A percentile compares a stretch with the other conserved stretches of the same genome.
These are phyloP conservation scores for Penicillium digitatum DNA, from an alignment of 2,329 filamentous ascomycete genomes.

Conservation along the genomic window DNA sequence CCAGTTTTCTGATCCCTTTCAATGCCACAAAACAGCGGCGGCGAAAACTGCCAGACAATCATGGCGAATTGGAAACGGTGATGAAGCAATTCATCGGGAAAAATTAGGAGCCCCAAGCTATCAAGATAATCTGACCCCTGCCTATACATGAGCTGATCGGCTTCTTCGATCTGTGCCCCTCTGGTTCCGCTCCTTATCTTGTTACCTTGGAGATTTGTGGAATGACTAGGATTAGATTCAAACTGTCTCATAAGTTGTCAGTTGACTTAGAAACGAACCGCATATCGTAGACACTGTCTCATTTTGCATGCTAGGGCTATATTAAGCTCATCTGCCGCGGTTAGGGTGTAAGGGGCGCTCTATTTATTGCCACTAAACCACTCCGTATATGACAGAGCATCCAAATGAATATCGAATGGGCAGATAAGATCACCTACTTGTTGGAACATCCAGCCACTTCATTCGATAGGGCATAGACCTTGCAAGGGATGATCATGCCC, in stretches of 20 bases:
- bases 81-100: not conserved
- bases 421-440: not conserved
- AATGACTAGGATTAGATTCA: not conserved
- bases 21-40: not conserved
- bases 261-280: conserved; percentile 1
- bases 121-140: not conserved
- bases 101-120: not conserved
- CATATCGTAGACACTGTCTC: conserved; percentile 1
- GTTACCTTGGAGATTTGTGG: not conserved
- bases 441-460: not conserved
- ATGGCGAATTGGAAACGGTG: not conserved
- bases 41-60: not conserved
- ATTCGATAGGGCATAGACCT: not conserved
- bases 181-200: conserved; percentile 6
- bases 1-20: not conserved
- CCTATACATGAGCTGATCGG: conserved; percentile 8
- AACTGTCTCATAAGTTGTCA: not conserved
- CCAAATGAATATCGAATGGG: not conserved
- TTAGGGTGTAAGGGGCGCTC: conserved; percentile 7
- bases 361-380: not conserved
- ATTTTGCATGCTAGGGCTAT: conserved; percentile 4
- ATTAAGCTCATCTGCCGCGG: conserved; percentile 10
- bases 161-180: conserved; percentile 1
- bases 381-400: not conserved
- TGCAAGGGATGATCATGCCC: not conserved